Evolutionary conservation across 768 basidiomycete species (phyloP).

Genomic region (Hemileccinum rubropunctum): DNA sequence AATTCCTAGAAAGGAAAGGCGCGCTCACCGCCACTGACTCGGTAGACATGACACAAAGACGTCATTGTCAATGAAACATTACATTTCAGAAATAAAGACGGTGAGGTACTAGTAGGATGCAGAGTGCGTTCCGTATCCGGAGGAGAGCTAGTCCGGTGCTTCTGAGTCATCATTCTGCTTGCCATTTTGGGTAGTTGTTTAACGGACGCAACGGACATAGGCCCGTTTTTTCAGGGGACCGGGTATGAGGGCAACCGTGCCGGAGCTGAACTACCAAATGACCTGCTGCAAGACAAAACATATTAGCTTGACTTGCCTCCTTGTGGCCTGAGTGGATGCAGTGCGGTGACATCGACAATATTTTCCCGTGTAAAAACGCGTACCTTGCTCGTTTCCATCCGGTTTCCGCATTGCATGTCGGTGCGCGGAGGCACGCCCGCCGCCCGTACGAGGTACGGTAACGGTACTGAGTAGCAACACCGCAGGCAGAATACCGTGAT

Average conservation of each 20-base stretch:
- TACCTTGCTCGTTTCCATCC: conserved; percentile 15
- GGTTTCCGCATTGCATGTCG: conserved; percentile 22
- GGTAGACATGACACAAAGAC: conserved; percentile 25
- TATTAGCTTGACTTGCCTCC: conserved; percentile 2
- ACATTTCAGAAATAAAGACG: conserved; percentile 7
- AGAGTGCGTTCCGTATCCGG: conserved; percentile 21
- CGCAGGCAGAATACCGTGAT: conserved; percentile 3
- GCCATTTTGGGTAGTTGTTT: conserved; percentile 3
- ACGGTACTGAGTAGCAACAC: conserved; percentile 1
- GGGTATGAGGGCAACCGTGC: conserved; percentile 22
- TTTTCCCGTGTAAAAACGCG: conserved; percentile 7
- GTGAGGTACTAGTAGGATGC: conserved; percentile 9
- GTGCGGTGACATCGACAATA: conserved; percentile 19
- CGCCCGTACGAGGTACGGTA: conserved; percentile 1
- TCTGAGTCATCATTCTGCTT: background rate
- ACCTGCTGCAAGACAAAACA: conserved; percentile 4
- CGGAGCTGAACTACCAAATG: conserved; percentile 7
- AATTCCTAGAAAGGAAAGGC: conserved; percentile 30
- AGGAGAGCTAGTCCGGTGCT: conserved; percentile 25
- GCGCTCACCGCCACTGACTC: conserved; percentile 32
- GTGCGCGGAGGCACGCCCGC: background rate
- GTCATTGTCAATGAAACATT: conserved; percentile 4
- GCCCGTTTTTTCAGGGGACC: background rate
- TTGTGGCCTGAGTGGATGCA: conserved; percentile 11
- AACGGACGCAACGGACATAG: conserved; percentile 3